These are phyloP conservation scores for Clarireedia sp. DNA, from an alignment of 2,329 filamentous ascomycete genomes.

Conservation along the genomic window DNA sequence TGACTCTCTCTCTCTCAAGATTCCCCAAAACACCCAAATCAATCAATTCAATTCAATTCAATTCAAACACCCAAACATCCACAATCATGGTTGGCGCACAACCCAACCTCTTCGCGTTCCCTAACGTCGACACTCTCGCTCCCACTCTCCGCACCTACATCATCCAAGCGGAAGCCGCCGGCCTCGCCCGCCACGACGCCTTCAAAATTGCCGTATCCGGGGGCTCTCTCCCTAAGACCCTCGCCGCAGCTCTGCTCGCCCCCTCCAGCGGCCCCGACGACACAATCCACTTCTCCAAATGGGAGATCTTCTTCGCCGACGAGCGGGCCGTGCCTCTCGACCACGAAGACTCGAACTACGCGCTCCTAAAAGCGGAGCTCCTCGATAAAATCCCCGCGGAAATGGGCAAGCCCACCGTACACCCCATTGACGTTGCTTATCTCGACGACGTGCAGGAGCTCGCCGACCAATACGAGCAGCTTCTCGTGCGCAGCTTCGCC, in stretches of 20 bases:
- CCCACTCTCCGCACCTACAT: constrained; percentile 73
- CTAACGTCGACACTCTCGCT: constrained; percentile 61
- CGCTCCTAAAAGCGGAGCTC: constrained; percentile 76
- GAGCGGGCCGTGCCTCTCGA: constrained; percentile 90
- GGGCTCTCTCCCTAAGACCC: constrained; percentile 81
- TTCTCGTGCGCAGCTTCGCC: constrained; percentile 77
- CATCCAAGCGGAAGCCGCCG: constrained; percentile 71
- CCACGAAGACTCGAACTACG: constrained; percentile 91
- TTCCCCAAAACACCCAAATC: background rate
- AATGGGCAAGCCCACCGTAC: constrained; percentile 58
- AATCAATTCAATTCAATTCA: background rate
- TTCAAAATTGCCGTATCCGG: constrained; percentile 94
- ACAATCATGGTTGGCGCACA: constrained; percentile 23
- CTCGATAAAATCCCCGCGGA: constrained; percentile 76
- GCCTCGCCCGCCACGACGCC: constrained; percentile 67
- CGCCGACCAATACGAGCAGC: constrained; percentile 88
- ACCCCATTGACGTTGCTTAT: constrained; percentile 64
- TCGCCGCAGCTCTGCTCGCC: constrained; percentile 74
- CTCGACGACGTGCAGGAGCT: constrained; percentile 78
- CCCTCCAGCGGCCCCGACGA: constrained; percentile 44
- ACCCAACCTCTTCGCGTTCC: constrained; percentile 74
- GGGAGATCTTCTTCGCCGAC: constrained; percentile 98
- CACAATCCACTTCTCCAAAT: constrained; percentile 69
- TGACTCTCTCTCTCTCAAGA: background rate
- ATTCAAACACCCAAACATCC: background rate